Percentiles rank a stretch among this genome's conserved stretches.
These are phyloP conservation scores for Amaranthus tricolor DNA, from an alignment of 179 eudicot genomes.

Conservation along the genomic window DNA sequence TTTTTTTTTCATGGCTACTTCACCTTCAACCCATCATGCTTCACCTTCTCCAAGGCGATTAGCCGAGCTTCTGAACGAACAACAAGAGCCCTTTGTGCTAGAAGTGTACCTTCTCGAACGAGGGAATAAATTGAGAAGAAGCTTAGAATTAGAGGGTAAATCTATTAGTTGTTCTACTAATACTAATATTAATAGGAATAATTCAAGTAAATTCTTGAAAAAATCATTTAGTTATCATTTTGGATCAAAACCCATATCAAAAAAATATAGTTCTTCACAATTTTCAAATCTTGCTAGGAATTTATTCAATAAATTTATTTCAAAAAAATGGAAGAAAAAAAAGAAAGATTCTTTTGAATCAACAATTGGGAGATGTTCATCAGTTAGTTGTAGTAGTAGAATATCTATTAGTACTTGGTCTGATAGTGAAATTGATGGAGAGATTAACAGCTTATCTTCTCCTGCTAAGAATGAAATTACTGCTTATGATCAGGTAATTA, in stretches of 20 bases:
- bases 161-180: conserved; percentile 13
- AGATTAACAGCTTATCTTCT: conserved; percentile 13
- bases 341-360: conserved; percentile 14
- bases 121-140: conserved; percentile 35
- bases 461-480: conserved; percentile 6
- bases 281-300: conserved; percentile 37
- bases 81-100: conserved; percentile 68
- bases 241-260: neutral
- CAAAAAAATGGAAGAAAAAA: conserved; percentile 11
- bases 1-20: neutral
- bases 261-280: conserved; percentile 22
- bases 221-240: conserved; percentile 17
- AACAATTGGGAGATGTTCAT: conserved; percentile 20
- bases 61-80: conserved; percentile 51
- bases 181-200: neutral
- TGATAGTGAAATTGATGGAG: conserved; percentile 33
- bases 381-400: conserved; percentile 32
- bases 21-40: conserved; percentile 23
- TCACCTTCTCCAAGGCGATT: conserved; percentile 37
- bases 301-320: conserved; percentile 28
- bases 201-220: conserved; percentile 23
- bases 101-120: conserved; percentile 56
- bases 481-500: conserved; percentile 14
- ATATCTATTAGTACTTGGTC: conserved; percentile 31
- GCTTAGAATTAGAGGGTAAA: conserved; percentile 11